Conservation (phyloP, 768 basidiomycete genomes). For the Coprinopsis sp. region DNA sequence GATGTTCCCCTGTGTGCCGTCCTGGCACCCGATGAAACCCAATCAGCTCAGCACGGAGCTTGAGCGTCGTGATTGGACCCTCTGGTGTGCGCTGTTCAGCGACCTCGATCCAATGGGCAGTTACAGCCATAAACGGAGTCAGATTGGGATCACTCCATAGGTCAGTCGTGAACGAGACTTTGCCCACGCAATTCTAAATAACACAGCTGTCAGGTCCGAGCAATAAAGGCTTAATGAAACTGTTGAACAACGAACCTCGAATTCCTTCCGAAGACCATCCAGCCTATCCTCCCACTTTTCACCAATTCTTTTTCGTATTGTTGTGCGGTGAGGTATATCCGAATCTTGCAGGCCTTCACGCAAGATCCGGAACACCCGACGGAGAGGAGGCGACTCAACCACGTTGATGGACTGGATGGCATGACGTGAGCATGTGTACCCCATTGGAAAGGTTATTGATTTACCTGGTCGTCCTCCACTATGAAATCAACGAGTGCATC, state of each 20-base stretch:
- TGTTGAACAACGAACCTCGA: conserved; percentile 16
- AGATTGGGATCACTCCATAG: conserved; percentile 34
- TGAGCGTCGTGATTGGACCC: conserved; percentile 21
- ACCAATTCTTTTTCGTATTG: conserved; percentile 17
- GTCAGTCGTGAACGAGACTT: conserved; percentile 33
- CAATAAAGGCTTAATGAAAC: neutral
- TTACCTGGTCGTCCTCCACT: conserved; percentile 4
- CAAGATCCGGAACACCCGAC: conserved; percentile 20
- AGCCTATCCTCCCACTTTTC: conserved; percentile 19
- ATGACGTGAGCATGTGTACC: neutral
- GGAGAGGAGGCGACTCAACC: conserved; percentile 17
- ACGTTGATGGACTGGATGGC: conserved; percentile 20
- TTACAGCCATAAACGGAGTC: conserved; percentile 37
- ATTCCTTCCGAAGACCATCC: conserved; percentile 13
- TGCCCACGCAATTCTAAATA: conserved; percentile 26
- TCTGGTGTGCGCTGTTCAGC: conserved; percentile 12
- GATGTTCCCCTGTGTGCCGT: conserved; percentile 30
- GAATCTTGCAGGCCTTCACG: conserved; percentile 9
- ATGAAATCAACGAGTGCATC: conserved; percentile 2
- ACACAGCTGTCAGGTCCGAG: neutral
- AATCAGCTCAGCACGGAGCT: conserved; percentile 28
- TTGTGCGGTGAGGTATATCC: conserved; percentile 25
- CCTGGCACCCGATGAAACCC: conserved; percentile 33
- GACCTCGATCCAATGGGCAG: conserved; percentile 36
- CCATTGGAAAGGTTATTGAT: neutral